Evolutionary conservation across 768 basidiomycete species (phyloP).

Genomic region (Termitomyces sp.): DNA sequence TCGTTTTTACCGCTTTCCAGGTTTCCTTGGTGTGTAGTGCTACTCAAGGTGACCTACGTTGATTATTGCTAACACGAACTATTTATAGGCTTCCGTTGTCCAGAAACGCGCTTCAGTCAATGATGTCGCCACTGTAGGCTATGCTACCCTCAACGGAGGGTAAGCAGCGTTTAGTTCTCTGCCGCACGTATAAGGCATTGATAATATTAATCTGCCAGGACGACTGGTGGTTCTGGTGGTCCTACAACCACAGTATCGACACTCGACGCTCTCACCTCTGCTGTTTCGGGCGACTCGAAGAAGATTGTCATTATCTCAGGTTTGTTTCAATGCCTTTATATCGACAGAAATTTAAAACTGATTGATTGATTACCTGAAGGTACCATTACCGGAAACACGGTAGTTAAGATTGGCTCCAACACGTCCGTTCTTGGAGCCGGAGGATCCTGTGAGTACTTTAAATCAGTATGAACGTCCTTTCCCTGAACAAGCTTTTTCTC

Average conservation of each 20-base stretch:
- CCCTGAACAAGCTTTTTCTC: background rate
- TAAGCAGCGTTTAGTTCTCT: conserved; percentile 7
- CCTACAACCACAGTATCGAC: conserved; percentile 36
- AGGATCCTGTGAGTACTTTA: conserved; percentile 28
- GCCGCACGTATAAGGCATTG: background rate
- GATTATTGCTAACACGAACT: background rate
- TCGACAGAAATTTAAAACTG: background rate
- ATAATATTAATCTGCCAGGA: conserved; percentile 21
- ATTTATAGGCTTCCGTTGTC: conserved; percentile 12
- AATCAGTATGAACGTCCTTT: background rate
- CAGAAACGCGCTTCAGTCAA: conserved; percentile 29
- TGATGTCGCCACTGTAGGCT: conserved; percentile 34
- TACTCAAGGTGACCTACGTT: background rate
- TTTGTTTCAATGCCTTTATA: background rate
- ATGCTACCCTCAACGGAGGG: conserved; percentile 33
- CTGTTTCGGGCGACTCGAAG: conserved; percentile 33
- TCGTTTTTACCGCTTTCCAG: conserved; percentile 14
- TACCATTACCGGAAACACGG: conserved; percentile 36
- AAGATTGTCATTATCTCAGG: conserved; percentile 42
- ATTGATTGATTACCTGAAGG: conserved; percentile 17
- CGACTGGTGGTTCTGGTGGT: conserved; percentile 39
- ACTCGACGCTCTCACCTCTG: conserved; percentile 33
- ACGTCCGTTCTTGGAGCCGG: conserved; percentile 34
- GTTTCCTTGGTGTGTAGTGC: conserved; percentile 10
- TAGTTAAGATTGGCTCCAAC: conserved; percentile 37